Evolutionary conservation across 805 yeast genomes (phyloP).

Genomic region (Hanseniaspora mollemarum): DNA sequence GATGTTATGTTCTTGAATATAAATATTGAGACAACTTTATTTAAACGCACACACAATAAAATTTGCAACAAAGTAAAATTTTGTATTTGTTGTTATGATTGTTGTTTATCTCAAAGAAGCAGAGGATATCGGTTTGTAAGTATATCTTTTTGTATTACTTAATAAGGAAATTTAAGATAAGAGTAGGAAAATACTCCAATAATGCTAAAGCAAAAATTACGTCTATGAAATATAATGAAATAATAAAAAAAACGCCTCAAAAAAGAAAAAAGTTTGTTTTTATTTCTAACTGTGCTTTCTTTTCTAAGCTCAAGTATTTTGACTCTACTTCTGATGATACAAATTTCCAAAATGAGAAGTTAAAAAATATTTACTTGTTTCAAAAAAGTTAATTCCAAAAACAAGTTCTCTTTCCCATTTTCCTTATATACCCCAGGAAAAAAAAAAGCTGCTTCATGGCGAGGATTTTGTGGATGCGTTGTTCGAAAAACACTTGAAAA

Average conservation of each 20-base stretch:
- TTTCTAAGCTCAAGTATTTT: neutral
- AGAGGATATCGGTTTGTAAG: neutral
- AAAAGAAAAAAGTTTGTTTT: too few species aligned
- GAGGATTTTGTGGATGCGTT: neutral
- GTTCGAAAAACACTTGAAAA: neutral
- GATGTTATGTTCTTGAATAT: too few species aligned
- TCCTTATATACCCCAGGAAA: neutral
- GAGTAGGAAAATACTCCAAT: neutral
- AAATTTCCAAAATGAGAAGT: too few species aligned
- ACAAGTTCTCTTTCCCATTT: neutral
- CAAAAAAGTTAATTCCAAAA: neutral
- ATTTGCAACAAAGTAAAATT: too few species aligned
- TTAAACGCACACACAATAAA: too few species aligned
- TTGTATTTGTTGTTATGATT: neutral
- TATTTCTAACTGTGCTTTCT: neutral
- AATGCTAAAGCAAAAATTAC: neutral
- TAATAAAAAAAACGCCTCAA: neutral
- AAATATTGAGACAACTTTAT: too few species aligned
- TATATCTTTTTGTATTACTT: neutral
- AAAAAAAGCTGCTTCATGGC: neutral
- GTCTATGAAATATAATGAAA: neutral
- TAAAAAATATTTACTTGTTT: too few species aligned
- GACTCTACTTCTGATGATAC: too few species aligned
- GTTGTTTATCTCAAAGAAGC: neutral
- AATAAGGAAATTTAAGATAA: neutral